phyloP scores from a whole-genome alignment of 495 filamentous ascomycete species.

The Podospora australis region DNA sequence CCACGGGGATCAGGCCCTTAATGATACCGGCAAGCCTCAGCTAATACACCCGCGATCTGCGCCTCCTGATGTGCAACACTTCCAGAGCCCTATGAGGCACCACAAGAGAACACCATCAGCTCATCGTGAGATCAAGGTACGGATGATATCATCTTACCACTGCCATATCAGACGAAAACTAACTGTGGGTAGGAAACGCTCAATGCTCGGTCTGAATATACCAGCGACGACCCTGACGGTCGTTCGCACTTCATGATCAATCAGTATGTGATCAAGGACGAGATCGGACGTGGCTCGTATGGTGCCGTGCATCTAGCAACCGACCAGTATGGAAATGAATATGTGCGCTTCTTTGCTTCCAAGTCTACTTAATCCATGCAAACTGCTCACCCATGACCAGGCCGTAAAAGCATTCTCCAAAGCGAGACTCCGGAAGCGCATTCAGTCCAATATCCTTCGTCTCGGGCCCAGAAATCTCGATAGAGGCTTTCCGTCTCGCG shows the following conservation, averaged over 20 bases:
- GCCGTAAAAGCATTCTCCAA: slow-evolving; percentile 98
- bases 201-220: slow-evolving; percentile 82
- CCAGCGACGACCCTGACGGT: slow-evolving; percentile 77
- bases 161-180: too few species aligned
- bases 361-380: not conserved
- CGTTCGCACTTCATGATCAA: slow-evolving; percentile 72
- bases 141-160: too few species aligned
- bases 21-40: slow-evolving; percentile 6
- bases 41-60: slow-evolving; percentile 29
- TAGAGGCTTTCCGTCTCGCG: slow-evolving; percentile 17
- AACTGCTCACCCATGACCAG: slow-evolving; percentile 42
- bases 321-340: slow-evolving; percentile 90
- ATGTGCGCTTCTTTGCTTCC: slow-evolving; percentile 47
- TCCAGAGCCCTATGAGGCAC: slow-evolving; percentile 66
- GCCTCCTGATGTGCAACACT: slow-evolving; percentile 30
- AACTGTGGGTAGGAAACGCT: too few species aligned
- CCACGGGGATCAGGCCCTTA: slow-evolving; percentile 18
- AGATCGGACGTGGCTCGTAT: slow-evolving; percentile 93
- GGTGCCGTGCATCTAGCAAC: slow-evolving; percentile 88
- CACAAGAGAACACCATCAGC: slow-evolving; percentile 65
- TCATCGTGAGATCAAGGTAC: slow-evolving; percentile 68
- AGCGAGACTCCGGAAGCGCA: slow-evolving; percentile 80
- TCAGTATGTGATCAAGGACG: slow-evolving; percentile 89
- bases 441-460: slow-evolving; percentile 84
- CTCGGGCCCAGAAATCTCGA: slow-evolving; percentile 39